Base-by-base conservation (phyloP, 176 grass and related monocot genomes). In the Pharus latifolius region DNA sequence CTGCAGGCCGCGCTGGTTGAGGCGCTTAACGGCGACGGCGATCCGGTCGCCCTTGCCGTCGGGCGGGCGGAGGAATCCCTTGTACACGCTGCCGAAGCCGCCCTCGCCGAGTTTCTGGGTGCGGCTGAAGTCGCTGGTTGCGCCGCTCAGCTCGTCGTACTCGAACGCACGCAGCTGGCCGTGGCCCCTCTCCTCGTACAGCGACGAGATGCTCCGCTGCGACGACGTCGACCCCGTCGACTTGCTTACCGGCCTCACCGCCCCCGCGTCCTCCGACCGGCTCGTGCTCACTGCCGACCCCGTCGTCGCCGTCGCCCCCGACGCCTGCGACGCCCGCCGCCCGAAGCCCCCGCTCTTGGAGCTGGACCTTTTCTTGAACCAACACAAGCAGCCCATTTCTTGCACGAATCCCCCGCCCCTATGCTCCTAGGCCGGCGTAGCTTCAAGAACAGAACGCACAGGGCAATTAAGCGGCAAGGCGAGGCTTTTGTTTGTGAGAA, bases 171-270 rank as follows among this genome's bases (percentile, higher is more conserved):
- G 74, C 10, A 96, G 88, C 52, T 68, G 70, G 45, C 63, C 79
- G 60, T 96, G 88, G 3, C 83, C 92, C 13, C 92, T 69, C 83
- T 92, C 92, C 85, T 92, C 86, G 76, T 92, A 96, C 54, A 96
- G 79, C 48, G 68, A 75, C 34, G 85, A 80, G 60, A 96, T 96
- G 73, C 92, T 96, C 26, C 7, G 75, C 45, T 88, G 85, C 76
- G 92, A 96, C 24, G 92, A 69, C 15, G 74, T 79, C 3, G 92
- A 96, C 1, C 75, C 86, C 50, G 80, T 51, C 6, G 95, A 93
- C 77, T 88, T 87, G 95, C 87, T 88, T 11, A 38, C 56, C 3
- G 72, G 88, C n/a, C 80, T 59, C 49, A 55, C 83, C 42, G 60
- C 53, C 2, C 83, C 78, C 5, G 90, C 88, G 77, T 87, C 81